Evolutionary conservation across 108 stramenopile species (phyloP), one percentile per base, ranked within the genome.

Genomic region (Pseudonitzschia multistriata): DNA sequence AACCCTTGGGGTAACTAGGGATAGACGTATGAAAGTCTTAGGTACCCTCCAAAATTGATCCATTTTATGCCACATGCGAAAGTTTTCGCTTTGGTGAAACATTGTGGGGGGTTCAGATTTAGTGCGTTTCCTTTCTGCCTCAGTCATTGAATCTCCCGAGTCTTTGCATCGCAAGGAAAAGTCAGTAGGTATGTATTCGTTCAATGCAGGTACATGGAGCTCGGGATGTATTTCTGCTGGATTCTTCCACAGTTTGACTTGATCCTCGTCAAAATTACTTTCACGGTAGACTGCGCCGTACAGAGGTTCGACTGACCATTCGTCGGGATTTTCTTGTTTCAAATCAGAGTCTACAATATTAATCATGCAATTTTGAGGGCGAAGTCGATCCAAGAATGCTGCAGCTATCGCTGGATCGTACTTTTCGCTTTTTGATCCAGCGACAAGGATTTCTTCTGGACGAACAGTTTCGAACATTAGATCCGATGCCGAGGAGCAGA

Each of bases 261-360:
- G 65, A 7, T 83, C 87, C 2, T 78, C 69, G 0, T 81, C 24
- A 28, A 97, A 54, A 14, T 71, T 49, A 11, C 66, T 33, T 33
- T 79, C 72, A 27, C 81, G 84, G 78, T 96, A 98, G 37, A 72
- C 76, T 7, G 94, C 97, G 13, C 94, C 94, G 72, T 99, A 98
- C 84, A 95, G 85, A 35, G 80, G 83, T 70, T 98, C 97, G 19
- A 60, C 71, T 24, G 83, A 37, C 92, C 92, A 93, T 42, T 74
- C 73, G 24, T 80, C 81, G 50, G 81, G 49, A 33, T 56, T 56
- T 29, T 80, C 81, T 49, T 85, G 61, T n/a, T 55, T 66, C 49
- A 90, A 55, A 48, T 83, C 87, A 11, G 91, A 88, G 22, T 86
- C 73, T 19, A 74, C 62, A 28, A 91, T 67, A 0, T 78, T 82